These are phyloP conservation scores for Verticillium albo-atrum DNA, from an alignment of 2,329 filamentous ascomycete species.

Conservation along the genomic window DNA sequence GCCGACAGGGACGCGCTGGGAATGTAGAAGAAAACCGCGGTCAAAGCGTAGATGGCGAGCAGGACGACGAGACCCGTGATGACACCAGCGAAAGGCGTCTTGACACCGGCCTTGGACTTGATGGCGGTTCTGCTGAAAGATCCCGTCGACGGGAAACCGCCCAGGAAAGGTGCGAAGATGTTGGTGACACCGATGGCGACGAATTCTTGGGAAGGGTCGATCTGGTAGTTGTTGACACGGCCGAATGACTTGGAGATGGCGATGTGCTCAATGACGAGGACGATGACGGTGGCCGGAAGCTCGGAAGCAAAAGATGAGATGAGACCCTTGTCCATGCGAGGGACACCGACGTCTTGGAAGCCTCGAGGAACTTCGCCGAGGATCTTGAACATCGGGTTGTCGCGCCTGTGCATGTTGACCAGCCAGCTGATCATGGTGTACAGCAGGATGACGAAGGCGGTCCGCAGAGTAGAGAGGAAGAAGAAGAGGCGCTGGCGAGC, in stretches of 20 bases:
- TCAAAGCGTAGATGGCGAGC: constrained; percentile 82
- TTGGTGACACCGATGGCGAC: constrained; percentile 92
- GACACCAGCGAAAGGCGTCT: constrained; percentile 84
- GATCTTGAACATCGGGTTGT: constrained; percentile 67
- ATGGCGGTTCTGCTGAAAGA: constrained; percentile 96
- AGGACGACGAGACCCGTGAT: constrained; percentile 84
- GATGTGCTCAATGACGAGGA: constrained; percentile 95
- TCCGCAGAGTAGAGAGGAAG: constrained; percentile 86
- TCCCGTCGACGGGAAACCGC: constrained; percentile 86
- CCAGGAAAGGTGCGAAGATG: constrained; percentile 84
- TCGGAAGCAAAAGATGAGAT: constrained; percentile 66
- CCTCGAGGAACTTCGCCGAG: constrained; percentile 75
- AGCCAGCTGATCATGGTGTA: constrained; percentile 91
- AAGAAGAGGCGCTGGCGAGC: constrained; percentile 71
- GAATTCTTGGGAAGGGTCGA: constrained; percentile 93
- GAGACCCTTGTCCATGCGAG: constrained; percentile 61
- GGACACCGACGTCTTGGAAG: constrained; percentile 75
- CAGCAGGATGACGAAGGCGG: constrained; percentile 84
- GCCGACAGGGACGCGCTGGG: constrained; percentile 74
- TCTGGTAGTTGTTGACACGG: constrained; percentile 91
- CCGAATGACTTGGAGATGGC: constrained; percentile 97
- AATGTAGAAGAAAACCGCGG: constrained; percentile 91
- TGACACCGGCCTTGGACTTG: constrained; percentile 93
- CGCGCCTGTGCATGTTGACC: constrained; percentile 64
- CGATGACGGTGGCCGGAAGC: constrained; percentile 82